phyloP scores from a whole-genome alignment of 2,329 filamentous ascomycete genomes.

The Sarocladium oryzae region DNA sequence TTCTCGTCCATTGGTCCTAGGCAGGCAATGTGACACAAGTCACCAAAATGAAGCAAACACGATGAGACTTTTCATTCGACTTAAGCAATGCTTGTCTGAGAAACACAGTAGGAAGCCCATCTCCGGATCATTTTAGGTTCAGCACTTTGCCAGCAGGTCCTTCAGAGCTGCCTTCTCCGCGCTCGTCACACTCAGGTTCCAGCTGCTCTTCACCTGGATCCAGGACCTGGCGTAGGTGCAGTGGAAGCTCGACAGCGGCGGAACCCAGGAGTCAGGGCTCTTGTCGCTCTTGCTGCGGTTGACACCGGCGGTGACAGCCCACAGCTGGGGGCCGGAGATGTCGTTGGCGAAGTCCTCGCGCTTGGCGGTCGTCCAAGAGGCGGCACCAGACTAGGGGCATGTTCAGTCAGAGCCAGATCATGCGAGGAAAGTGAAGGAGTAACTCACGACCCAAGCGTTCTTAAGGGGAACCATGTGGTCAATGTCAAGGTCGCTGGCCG shows the following conservation, averaged over 20 bases:
- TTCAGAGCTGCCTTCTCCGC: slow-evolving; percentile 65
- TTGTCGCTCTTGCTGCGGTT: slow-evolving; percentile 70
- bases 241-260: slow-evolving; percentile 59
- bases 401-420: slow-evolving; percentile 11
- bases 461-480: slow-evolving; percentile 78
- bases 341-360: slow-evolving; percentile 73
- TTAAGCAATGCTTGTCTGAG: no score
- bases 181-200: slow-evolving; percentile 59
- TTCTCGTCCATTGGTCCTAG: no score
- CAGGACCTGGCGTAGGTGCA: slow-evolving; percentile 75
- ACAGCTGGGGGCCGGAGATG: slow-evolving; percentile 65
- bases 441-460: slow-evolving; percentile 67
- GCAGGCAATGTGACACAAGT: no score
- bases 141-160: slow-evolving; percentile 30
- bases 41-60: no score
- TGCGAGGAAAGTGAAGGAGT: neutral
- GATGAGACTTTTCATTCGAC: no score
- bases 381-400: slow-evolving; percentile 56
- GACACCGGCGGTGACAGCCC: slow-evolving; percentile 71
- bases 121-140: neutral
- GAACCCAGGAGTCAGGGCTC: slow-evolving; percentile 72
- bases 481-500: slow-evolving; percentile 67
- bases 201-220: slow-evolving; percentile 73
- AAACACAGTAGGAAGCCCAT: neutral
- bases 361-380: slow-evolving; percentile 60